Evolutionary conservation across 169 alveolate species (phyloP).

Genomic region (Eimeria acervulina): DNA sequence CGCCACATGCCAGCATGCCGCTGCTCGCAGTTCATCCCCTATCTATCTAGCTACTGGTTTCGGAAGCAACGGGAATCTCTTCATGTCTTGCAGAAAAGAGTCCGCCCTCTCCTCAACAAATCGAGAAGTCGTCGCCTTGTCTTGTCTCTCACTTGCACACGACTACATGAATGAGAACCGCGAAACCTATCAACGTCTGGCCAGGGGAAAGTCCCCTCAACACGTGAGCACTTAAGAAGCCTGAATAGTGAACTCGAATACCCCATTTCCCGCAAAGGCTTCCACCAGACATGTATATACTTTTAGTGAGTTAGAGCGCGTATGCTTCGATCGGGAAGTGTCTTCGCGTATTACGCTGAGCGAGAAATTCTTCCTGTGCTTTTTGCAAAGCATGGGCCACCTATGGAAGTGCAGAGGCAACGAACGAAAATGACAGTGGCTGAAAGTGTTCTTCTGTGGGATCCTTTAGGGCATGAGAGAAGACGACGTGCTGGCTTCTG

Average conservation of each 20-base stretch:
- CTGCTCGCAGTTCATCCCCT: background rate
- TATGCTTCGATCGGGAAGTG: background rate
- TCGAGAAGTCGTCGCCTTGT: background rate
- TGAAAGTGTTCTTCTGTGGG: background rate
- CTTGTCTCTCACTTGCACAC: constrained; percentile 22
- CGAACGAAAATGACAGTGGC: background rate
- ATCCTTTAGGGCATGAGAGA: constrained; percentile 74
- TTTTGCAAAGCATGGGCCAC: background rate
- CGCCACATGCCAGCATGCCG: background rate
- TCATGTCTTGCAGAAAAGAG: constrained; percentile 26
- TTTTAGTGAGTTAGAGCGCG: background rate
- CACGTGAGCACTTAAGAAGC: background rate
- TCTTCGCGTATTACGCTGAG: background rate
- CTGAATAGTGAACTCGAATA: background rate
- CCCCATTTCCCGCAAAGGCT: background rate
- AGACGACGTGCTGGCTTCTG: constrained; percentile 34
- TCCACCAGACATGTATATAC: background rate
- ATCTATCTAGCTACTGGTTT: too few species aligned
- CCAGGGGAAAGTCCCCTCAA: constrained; percentile 32
- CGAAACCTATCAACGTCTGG: background rate
- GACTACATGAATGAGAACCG: constrained; percentile 16
- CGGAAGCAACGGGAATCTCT: too few species aligned
- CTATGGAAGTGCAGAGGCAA: background rate
- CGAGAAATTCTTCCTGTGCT: background rate
- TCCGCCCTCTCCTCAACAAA: background rate